Evolutionary conservation across 768 basidiomycete genomes (phyloP).

Genomic region (Suillus occidentalis): DNA sequence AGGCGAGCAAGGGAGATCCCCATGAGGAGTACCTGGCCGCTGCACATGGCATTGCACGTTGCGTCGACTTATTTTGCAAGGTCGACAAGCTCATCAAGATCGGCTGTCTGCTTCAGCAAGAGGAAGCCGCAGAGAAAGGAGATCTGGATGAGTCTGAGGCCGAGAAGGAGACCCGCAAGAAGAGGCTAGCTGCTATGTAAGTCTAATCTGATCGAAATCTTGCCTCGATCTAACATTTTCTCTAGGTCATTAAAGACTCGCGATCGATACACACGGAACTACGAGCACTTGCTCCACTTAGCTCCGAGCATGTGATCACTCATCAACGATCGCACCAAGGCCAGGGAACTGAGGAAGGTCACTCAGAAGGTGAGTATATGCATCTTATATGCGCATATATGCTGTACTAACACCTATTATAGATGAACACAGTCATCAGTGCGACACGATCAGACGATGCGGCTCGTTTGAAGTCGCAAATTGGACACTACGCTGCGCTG

Average conservation of each 20-base stretch:
- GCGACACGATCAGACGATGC: not conserved
- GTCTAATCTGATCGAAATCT: too few species aligned
- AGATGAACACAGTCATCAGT: constrained; percentile 7
- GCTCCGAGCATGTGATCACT: too few species aligned
- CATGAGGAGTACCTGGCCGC: constrained; percentile 1
- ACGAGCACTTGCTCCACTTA: too few species aligned
- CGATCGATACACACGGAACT: too few species aligned
- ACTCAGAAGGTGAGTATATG: too few species aligned
- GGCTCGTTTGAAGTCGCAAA: not conserved
- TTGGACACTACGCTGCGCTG: not conserved
- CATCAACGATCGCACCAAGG: too few species aligned
- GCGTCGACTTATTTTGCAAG: not conserved
- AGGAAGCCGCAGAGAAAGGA: not conserved
- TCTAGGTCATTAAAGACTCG: too few species aligned
- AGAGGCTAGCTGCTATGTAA: not conserved
- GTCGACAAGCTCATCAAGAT: constrained; percentile 6
- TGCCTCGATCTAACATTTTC: too few species aligned
- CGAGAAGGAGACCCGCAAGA: not conserved
- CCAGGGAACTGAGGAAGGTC: too few species aligned
- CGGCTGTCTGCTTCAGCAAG: not conserved
- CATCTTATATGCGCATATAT: too few species aligned
- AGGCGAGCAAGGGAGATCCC: not conserved
- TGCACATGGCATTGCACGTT: not conserved
- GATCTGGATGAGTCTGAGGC: not conserved
- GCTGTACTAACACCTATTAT: too few species aligned